These are phyloP conservation scores for Epichloe elymi DNA, from an alignment of 2,329 filamentous ascomycete species.

Conservation along the genomic window DNA sequence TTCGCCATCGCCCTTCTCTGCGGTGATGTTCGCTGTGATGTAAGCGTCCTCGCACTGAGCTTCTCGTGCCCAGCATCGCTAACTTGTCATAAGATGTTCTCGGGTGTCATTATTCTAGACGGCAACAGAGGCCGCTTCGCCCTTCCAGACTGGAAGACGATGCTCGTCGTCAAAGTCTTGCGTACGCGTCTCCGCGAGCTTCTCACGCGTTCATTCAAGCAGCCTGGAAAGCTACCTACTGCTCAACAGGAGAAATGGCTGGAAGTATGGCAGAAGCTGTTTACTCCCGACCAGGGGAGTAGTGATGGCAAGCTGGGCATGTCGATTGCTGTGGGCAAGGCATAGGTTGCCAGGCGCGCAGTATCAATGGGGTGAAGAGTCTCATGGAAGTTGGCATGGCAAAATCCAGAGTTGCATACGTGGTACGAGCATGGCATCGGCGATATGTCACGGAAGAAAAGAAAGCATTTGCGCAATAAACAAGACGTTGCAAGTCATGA, in stretches of 20 bases:
- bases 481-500: too few species aligned
- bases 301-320: constrained; percentile 18
- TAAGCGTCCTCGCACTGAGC: constrained; percentile 19
- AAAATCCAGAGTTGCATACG: too few species aligned
- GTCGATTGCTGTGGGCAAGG: constrained; percentile 15
- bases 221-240: constrained; percentile 47
- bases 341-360: constrained; percentile 10
- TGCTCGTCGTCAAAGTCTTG: constrained; percentile 78
- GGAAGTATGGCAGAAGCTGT: constrained; percentile 60
- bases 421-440: too few species aligned
- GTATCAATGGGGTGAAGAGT: background rate
- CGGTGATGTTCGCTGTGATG: constrained; percentile 78
- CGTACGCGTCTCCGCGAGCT: constrained; percentile 63
- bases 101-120: constrained; percentile 77
- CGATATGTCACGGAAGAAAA: too few species aligned
- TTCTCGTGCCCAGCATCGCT: background rate
- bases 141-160: constrained; percentile 76
- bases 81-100: constrained; percentile 49
- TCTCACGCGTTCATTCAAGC: constrained; percentile 56
- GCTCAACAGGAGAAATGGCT: constrained; percentile 61
- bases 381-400: too few species aligned
- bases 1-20: constrained; percentile 75
- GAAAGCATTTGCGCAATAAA: background rate
- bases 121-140: constrained; percentile 77
- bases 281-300: constrained; percentile 36